A percentile compares a stretch with the other conserved stretches of the same genome.
Conservation (phyloP, 768 basidiomycete species). For the Pleurotus platypus region DNA sequence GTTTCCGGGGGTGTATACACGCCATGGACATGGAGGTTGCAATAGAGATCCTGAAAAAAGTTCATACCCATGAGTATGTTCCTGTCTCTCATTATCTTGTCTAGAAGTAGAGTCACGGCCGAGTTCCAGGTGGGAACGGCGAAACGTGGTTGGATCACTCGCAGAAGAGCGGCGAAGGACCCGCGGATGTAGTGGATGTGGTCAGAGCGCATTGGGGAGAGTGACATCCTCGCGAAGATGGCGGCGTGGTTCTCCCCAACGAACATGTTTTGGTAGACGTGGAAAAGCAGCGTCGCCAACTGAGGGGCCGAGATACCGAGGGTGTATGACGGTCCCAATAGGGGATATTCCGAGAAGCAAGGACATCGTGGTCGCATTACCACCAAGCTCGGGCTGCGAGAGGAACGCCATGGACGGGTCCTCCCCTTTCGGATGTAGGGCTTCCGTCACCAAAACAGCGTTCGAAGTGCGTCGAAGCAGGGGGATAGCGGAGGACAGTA, state of each 20-base stretch:
- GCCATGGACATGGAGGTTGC: slow-evolving; percentile 29
- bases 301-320: slow-evolving; percentile 18
- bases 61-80: slow-evolving; percentile 24
- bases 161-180: slow-evolving; percentile 27
- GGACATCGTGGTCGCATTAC: slow-evolving; percentile 28
- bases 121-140: slow-evolving; percentile 18
- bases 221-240: slow-evolving; percentile 9
- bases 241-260: slow-evolving; percentile 24
- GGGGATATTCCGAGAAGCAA: slow-evolving; percentile 32
- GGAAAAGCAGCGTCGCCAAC: slow-evolving; percentile 32
- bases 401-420: slow-evolving; percentile 28
- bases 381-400: slow-evolving; percentile 19
- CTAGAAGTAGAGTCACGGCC: slow-evolving; percentile 26
- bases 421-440: slow-evolving; percentile 18
- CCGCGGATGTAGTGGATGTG: slow-evolving; percentile 27
- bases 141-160: slow-evolving; percentile 19
- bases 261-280: slow-evolving; percentile 36
- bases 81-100: slow-evolving; percentile 16
- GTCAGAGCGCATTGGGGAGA: slow-evolving; percentile 2
- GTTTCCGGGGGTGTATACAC: slow-evolving; percentile 17
- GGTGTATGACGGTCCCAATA: slow-evolving; percentile 15
- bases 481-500: slow-evolving; percentile 27
- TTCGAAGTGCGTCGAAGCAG: slow-evolving; percentile 19
- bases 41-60: slow-evolving; percentile 35
- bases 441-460: slow-evolving; percentile 30